These are phyloP conservation scores for Hanseniaspora hatyaiensis DNA, from an alignment of 805 yeast genomes.

Conservation along the genomic window DNA sequence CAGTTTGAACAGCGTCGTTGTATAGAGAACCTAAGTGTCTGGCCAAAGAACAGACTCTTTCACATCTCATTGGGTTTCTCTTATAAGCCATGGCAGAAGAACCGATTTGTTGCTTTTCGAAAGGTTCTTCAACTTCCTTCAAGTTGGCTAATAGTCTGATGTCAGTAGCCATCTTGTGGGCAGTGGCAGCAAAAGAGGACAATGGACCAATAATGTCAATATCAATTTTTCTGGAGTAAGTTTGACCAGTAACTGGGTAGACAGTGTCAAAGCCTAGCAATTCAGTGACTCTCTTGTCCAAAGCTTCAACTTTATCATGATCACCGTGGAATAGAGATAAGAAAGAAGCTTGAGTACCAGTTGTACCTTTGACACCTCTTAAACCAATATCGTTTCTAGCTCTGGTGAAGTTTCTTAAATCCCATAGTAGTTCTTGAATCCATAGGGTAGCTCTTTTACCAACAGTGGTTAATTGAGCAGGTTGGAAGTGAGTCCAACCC, in stretches of 20 bases:
- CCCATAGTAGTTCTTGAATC: slow-evolving; percentile 97
- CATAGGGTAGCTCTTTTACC: slow-evolving; percentile 97
- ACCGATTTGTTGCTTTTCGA: slow-evolving; percentile 96
- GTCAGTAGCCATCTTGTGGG: slow-evolving; percentile 97
- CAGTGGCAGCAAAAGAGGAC: slow-evolving; percentile 88
- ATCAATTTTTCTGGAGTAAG: slow-evolving; percentile 97
- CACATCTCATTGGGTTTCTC: slow-evolving; percentile 99
- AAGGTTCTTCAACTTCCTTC: slow-evolving; percentile 96
- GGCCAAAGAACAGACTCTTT: slow-evolving; percentile 95
- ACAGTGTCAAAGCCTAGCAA: slow-evolving; percentile 87
- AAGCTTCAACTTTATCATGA: slow-evolving; percentile 87
- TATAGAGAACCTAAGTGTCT: slow-evolving; percentile 88
- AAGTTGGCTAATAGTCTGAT: slow-evolving; percentile 88
- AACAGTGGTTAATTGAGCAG: slow-evolving; percentile 96
- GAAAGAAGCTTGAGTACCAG: slow-evolving; percentile 98
- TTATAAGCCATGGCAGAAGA: slow-evolving; percentile 98
- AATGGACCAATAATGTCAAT: slow-evolving; percentile 87
- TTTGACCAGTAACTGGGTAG: slow-evolving; percentile 97
- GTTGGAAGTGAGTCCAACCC: slow-evolving; percentile 99
- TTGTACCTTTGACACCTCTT: slow-evolving; percentile 97
- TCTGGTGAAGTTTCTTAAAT: slow-evolving; percentile 85
- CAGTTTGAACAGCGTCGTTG: slow-evolving; percentile 90
- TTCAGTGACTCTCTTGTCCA: slow-evolving; percentile 86
- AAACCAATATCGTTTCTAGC: slow-evolving; percentile 94
- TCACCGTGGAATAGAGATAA: slow-evolving; percentile 89